Evolutionary conservation across 768 basidiomycete species (phyloP).

Genomic region (Kwoniella mangroviensis): DNA sequence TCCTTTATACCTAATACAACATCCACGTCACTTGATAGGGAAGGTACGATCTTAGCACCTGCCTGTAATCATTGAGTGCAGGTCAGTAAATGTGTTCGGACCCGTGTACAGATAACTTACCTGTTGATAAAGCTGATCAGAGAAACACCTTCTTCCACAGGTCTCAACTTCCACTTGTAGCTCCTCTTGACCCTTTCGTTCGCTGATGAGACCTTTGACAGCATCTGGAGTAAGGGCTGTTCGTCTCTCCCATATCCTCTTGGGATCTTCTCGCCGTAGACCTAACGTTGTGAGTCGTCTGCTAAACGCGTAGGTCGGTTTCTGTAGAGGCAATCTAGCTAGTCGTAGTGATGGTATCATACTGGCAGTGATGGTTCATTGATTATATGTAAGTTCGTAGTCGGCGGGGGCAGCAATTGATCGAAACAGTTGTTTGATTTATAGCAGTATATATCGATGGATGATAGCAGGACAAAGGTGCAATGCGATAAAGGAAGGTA

Average conservation of each 20-base stretch:
- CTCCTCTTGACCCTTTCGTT: slow-evolving; percentile 61
- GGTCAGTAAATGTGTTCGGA: neutral
- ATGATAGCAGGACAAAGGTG: neutral
- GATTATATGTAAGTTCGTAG: too few species aligned
- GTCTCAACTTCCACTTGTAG: slow-evolving; percentile 70
- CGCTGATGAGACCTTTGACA: slow-evolving; percentile 67
- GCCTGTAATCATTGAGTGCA: slow-evolving; percentile 62
- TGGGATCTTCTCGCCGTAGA: slow-evolving; percentile 76
- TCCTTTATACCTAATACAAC: slow-evolving; percentile 90
- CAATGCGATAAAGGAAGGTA: neutral
- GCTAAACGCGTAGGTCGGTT: neutral
- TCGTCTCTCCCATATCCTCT: slow-evolving; percentile 83
- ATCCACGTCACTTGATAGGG: slow-evolving; percentile 67
- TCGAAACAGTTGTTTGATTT: too few species aligned
- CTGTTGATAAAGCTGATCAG: slow-evolving; percentile 67
- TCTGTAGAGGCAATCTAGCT: neutral
- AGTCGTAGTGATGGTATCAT: neutral
- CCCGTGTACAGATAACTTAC: slow-evolving; percentile 59
- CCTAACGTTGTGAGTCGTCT: slow-evolving; percentile 60
- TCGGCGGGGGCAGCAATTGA: too few species aligned
- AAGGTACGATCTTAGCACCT: slow-evolving; percentile 70
- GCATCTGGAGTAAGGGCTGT: slow-evolving; percentile 79
- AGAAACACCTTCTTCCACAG: slow-evolving; percentile 76
- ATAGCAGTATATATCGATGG: neutral
- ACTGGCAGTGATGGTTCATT: neutral